Evolutionary conservation across 352 stramenopile genomes (phyloP), one percentile per base, ranked within the genome.

Genomic region (Chrysophaeum taylorii): DNA sequence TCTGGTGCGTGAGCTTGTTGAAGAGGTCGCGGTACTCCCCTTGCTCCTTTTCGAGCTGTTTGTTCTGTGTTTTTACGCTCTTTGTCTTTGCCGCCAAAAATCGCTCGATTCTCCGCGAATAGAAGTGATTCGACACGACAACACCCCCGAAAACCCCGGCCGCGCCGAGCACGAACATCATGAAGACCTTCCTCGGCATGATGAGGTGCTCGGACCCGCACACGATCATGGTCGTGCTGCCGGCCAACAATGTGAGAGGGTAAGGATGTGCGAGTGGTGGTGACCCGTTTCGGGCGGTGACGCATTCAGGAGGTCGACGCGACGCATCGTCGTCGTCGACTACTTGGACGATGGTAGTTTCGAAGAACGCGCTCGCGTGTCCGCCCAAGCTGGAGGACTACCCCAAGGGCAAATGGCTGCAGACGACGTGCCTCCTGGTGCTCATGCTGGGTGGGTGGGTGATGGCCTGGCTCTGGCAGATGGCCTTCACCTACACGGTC

Each of bases 71-170:
- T 4, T 5, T 21, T 4, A 31, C 48, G 18, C 18, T 9, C 18
- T n/a, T 33, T 25, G 48, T 60, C 48, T 60, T 60, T 25, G n/a
- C 5, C 18, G n/a, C 18, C 18, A 60, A 25, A 25, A 60, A 60
- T 25, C 5, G 5, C 48, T 60, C 48, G 18, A 60, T 25, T 5
- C 25, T 18, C 25, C 48, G 18, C 18, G 18, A 33, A 25, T 60
- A 60, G 48, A 60, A 5, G 48, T 60, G 48, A 25, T 60, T 60
- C 48, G 48, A 60, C 48, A 60, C 48, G 48, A 60, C 18, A 5
- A 60, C 48, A 9, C 48, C 48, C 18, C 5, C 33, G 18, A 60
- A 60, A 9, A 18, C 57, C 21, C 12, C 31, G 23, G 27, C 9
- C 1, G 7, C 1, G 7, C 41, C 12, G 2, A 45, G 5, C 5